Conservation (phyloP, 2,329 filamentous ascomycete species). For the Diplodia sapinea region DNA sequence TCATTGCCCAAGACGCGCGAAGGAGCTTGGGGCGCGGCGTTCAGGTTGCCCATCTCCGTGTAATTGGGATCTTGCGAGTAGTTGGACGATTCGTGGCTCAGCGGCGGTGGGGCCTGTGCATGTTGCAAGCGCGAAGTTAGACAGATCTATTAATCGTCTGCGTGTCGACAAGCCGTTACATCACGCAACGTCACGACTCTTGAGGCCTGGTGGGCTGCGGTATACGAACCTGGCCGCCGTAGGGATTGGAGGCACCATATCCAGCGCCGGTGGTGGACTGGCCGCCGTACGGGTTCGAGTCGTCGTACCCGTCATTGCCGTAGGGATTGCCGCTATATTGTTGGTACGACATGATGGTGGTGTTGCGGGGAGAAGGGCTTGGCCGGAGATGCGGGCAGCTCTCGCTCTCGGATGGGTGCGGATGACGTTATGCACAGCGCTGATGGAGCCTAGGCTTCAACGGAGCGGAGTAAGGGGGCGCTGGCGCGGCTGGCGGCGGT, state of each 20-base stretch:
- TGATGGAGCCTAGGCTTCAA: conserved; percentile 7
- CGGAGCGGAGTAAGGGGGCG: conserved; percentile 15
- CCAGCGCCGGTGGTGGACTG: conserved; percentile 34
- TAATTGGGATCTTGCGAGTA: conserved; percentile 50
- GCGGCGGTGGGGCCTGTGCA: conserved; percentile 36
- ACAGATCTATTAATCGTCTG: conserved; percentile 29
- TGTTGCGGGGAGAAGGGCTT: conserved; percentile 34
- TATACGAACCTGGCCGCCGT: conserved; percentile 40
- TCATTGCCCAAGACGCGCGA: conserved; percentile 61
- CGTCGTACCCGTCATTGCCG: conserved; percentile 40
- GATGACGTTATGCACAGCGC: conserved; percentile 29
- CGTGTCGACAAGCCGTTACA: neutral
- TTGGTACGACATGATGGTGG: conserved; percentile 43
- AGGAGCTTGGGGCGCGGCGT: conserved; percentile 48
- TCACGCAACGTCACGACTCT: neutral
- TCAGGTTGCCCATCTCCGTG: conserved; percentile 35
- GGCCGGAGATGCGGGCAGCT: conserved; percentile 20
- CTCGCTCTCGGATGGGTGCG: conserved; percentile 23
- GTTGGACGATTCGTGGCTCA: conserved; percentile 46
- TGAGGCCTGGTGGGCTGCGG: neutral
- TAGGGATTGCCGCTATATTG: conserved; percentile 68
- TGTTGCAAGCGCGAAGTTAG: conserved; percentile 39
- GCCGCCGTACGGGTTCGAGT: conserved; percentile 48
- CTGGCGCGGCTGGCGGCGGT: conserved; percentile 11
- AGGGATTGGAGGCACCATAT: conserved; percentile 43